Percentiles rank a stretch among this genome's conserved stretches.
Evolutionary conservation across 495 filamentous ascomycete genomes (phyloP).

Genomic region (Aspergillus leporis): DNA sequence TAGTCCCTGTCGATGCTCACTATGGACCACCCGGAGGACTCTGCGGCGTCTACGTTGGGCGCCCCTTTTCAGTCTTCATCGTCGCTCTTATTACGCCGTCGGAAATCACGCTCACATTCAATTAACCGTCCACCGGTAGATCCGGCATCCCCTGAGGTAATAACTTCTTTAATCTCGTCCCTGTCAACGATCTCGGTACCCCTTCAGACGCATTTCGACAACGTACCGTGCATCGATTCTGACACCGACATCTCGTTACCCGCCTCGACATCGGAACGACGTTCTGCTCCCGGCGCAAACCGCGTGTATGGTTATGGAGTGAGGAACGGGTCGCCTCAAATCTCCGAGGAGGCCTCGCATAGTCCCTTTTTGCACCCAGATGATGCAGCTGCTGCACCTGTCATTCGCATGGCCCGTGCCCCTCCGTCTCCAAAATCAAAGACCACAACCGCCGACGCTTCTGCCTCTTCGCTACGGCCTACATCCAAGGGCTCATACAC

Average conservation of each 20-base stretch:
- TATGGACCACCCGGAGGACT: constrained; percentile 37
- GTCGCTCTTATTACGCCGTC: constrained; percentile 33
- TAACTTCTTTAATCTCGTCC: constrained; percentile 89
- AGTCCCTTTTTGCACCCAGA: constrained; percentile 60
- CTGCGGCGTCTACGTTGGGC: constrained; percentile 25
- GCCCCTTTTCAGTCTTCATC: constrained; percentile 35
- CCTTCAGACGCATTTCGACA: constrained; percentile 72
- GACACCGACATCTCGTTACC: constrained; percentile 50
- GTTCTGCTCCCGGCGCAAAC: constrained; percentile 28
- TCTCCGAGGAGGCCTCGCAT: constrained; percentile 33
- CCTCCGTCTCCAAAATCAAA: constrained; percentile 65
- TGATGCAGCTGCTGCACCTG: constrained; percentile 77
- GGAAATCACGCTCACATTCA: constrained; percentile 39
- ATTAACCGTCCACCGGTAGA: constrained; percentile 30
- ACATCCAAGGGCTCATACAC: constrained; percentile 42
- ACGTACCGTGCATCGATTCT: constrained; percentile 50
- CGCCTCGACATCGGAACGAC: constrained; percentile 36
- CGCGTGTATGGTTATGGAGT: constrained; percentile 63
- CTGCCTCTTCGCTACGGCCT: constrained; percentile 29
- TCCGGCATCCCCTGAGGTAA: constrained; percentile 87
- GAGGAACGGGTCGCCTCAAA: constrained; percentile 63
- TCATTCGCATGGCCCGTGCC: constrained; percentile 82
- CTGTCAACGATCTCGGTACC: constrained; percentile 83
- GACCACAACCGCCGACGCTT: constrained; percentile 14
- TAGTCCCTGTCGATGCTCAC: constrained; percentile 28